Evolutionary conservation across 2,329 filamentous ascomycete genomes (phyloP), one percentile per base, ranked within the genome.

Genomic region (Pestalotiopsis sp.): DNA sequence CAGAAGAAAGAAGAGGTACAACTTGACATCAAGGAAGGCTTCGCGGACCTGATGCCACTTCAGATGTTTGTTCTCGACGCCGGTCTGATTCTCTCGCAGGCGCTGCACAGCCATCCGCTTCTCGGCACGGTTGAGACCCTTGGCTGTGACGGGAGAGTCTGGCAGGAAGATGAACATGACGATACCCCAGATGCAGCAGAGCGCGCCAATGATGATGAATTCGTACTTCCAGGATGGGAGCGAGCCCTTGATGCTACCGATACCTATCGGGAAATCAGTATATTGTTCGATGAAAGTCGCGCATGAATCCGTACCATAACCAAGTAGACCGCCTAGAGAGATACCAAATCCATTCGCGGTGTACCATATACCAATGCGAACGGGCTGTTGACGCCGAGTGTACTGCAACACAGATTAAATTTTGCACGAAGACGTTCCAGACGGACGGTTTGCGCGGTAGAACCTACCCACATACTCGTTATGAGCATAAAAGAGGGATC

Each of bases 221-320:
- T 89, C 87, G 70, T 87, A 89, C 76, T 87, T 87, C 86, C 87
- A 90, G 0, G 82, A 85, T 1, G 85, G 83, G 23, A 90, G 79
- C 1, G 80, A 79, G 14, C 85, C 86, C 67, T 79, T 79, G 71
- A 86, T 86, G 72, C 86, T 82, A 2, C 87, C 86, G 59, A 89
- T 88, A 0, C 68, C 74, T 71, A 67, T 64, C 58, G 59, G 9
- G 69, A 71, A 65, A 45, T 25, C 17, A 56, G 58, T 23, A 41
- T 12, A 14, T 27, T 41, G 17, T 17, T 17, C 5, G 23, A 17
- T 17, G 49, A 40, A 38, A 40, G 7, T 7, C 9, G 49, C 20
- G 45, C 23, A 11, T 13, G 25, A 41, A 23, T 14, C 14, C 56
- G 14, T n/a, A 74, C 83, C 86, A 68, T 86, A 88, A 0, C 85